Evolutionary conservation across 1,284 basidiomycete genomes (phyloP).

Genomic region (Salmacisia buchloeana): DNA sequence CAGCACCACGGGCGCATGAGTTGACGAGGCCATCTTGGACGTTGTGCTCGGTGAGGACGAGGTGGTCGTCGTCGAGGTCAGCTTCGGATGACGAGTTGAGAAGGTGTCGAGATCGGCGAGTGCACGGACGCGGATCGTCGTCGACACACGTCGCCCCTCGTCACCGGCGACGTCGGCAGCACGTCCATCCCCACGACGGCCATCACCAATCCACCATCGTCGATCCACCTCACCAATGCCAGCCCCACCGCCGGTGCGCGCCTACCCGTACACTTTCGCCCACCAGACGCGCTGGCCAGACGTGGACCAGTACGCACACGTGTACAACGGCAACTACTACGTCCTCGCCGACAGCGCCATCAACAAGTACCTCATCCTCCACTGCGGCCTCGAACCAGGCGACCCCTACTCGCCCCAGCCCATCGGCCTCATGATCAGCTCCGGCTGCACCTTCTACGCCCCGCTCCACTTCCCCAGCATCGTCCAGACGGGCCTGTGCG

Average conservation of each 20-base stretch:
- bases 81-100: too few species aligned
- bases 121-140: too few species aligned
- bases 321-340: conserved; percentile 1
- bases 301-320: background rate
- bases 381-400: background rate
- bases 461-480: conserved; percentile 5
- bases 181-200: too few species aligned
- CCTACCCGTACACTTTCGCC: background rate
- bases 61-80: too few species aligned
- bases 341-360: background rate
- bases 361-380: background rate
- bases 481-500: background rate
- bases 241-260: background rate
- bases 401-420: background rate
- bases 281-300: background rate
- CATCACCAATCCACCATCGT: too few species aligned
- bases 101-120: too few species aligned
- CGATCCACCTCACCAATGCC: too few species aligned
- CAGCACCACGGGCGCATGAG: background rate
- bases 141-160: too few species aligned
- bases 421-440: background rate
- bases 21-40: too few species aligned
- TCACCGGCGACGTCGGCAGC: too few species aligned
- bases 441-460: background rate
- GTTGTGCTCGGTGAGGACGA: too few species aligned